Base-by-base conservation (phyloP, 2,329 filamentous ascomycete species). In the Corniculantispora saksenae region DNA sequence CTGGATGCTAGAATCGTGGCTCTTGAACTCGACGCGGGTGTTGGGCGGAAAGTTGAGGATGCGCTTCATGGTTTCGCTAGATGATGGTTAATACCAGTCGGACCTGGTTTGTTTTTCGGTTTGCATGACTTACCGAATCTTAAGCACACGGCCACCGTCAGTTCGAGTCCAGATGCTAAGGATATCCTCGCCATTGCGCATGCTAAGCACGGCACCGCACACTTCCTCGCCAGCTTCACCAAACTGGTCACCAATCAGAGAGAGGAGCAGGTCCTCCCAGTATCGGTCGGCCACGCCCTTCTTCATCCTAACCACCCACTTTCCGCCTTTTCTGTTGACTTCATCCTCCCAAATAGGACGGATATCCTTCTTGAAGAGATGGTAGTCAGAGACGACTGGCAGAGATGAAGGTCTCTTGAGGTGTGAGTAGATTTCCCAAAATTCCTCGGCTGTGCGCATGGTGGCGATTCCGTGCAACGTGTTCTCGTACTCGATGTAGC, bases 311-410 rank as follows among this genome's bases (percentile, higher is more conserved):
- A 99, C 89, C 69, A 97, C 94, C 94, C 94, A 99, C 81, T 99
- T 99, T 60, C 95, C 95, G 63, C 95, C 95, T 70, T 89, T 91
- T 78, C 93, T 95, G 81, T 99, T 99, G 76, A 96, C 93, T 55
- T 97, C 93, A 72, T 99, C 95, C 78, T 99, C 95, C 95, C 95
- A 99, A 71, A 99, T 95, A 25, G 95, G 95, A 67, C 95, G 89
- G 67, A 99, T 94, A 63, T 94, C 94, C 75, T 95, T 93, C 79
- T 95, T 97, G 83, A 99, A 99, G 66, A 99, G 90, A 77, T 99
- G 95, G 76, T 97, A 99, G 79, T 99, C 95, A 27, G 94, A 97
- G 35, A 98, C 94, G 5, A 94, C 89, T 8, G 94, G 94, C 65
- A 99, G 83, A 40, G 86, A 82, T 43, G 94, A 98, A 2, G 96